A percentile compares a stretch with the other conserved stretches of the same genome.
Evolutionary conservation across 208 protist genomes (phyloP).

Genomic region (Leishmania guyanensis): DNA sequence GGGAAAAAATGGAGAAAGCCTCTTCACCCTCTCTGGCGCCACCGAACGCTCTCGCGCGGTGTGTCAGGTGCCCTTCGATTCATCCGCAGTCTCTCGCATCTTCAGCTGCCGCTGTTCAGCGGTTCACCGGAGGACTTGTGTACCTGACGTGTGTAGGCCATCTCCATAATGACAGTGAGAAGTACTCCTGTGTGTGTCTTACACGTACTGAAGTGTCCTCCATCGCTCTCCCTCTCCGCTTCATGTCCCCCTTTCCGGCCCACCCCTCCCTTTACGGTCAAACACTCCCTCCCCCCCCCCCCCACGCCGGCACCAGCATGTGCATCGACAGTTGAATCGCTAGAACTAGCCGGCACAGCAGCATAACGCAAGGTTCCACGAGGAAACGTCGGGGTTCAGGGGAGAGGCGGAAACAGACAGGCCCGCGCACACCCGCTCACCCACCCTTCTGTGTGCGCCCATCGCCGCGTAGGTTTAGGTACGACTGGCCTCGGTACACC

Average conservation of each 20-base stretch:
- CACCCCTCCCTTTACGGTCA: not conserved
- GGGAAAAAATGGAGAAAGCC: not conserved
- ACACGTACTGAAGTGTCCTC: not conserved
- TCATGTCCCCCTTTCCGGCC: not conserved
- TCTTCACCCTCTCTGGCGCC: not conserved
- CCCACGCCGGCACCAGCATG: not conserved
- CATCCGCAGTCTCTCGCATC: not conserved
- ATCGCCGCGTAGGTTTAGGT: not conserved
- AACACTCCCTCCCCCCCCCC: not conserved
- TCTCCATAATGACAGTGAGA: not conserved
- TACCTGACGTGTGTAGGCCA: not conserved
- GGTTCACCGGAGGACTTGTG: not conserved
- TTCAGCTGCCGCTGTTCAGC: not conserved
- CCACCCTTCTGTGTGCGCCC: not conserved
- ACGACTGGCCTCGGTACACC: not conserved
- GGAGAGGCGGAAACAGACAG: not conserved
- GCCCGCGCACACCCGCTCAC: not conserved
- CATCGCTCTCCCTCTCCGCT: not conserved
- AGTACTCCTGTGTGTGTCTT: not conserved
- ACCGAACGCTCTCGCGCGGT: not conserved
- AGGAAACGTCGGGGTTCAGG: not conserved
- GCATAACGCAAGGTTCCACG: not conserved
- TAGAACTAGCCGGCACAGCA: not conserved
- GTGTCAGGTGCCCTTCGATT: not conserved
- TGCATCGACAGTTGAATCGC: not conserved